Evolutionary conservation across 768 basidiomycete species (phyloP), one percentile per base, ranked within the genome.

Genomic region (Multifurca ochricompacta): DNA sequence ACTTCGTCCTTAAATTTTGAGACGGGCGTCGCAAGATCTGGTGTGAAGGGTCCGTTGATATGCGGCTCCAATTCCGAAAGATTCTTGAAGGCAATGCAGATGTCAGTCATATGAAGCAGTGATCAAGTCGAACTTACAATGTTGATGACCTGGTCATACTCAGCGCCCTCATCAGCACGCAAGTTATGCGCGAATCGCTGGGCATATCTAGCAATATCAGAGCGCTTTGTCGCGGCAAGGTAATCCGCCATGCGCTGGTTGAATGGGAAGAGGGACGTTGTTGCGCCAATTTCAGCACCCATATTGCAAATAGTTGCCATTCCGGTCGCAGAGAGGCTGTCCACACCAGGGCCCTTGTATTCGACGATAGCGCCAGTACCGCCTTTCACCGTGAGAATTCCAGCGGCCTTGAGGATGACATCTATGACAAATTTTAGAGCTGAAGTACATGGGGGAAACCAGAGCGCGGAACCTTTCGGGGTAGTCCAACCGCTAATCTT

Each of bases 281-380:
- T 99, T 34, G 96, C 96, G 69, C 95, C 95, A 65, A 98, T 97
- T 73, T 99, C 95, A 63, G 95, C 95, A 78, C 95, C 95, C 95
- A 98, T 99, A 82, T 97, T 99, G 72, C 95, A 97, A 66, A 99
- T 95, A 19, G 95, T 98, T 48, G 91, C 95, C 94, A 98, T 96
- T 71, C 95, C 95, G 44, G 95, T 99, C 80, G 88, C 91, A 44
- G 93, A 96, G 57, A 99, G 81, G 31, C 91, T 91, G 67, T 95
- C 87, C 59, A 98, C 87, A 78, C 95, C 95, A 66, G 92, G 71
- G 60, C 95, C 95, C 63, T 77, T 84, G 77, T 99, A 99, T 69
- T 99, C 95, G 62, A 99, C 91, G 65, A 99, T 97, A 52, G 95
- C 93, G 62, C 95, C 95, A 64, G 95, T 99, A 65, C 95, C 95